phyloP scores from a whole-genome alignment of 345 rosid species.

The Brassica rapa region DNA sequence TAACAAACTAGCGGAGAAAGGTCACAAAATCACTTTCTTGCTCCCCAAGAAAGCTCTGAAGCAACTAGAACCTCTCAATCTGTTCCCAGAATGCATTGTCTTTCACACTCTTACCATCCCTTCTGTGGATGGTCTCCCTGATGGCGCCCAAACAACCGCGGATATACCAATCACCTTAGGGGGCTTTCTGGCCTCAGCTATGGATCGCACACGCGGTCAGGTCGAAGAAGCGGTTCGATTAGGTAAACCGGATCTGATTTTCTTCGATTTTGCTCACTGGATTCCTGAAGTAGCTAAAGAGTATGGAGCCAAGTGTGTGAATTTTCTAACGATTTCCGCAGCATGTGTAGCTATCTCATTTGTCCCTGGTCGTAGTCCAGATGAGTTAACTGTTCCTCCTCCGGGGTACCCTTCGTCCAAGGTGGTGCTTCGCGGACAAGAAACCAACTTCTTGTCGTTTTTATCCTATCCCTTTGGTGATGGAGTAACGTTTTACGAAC shows the following conservation, averaged over 20 bases:
- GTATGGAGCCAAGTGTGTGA: background rate
- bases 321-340: background rate
- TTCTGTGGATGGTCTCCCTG: background rate
- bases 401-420: background rate
- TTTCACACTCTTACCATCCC: background rate
- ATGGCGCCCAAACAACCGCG: background rate
- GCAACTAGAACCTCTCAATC: background rate
- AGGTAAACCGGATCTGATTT: background rate
- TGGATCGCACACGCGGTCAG: background rate
- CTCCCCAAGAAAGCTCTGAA: background rate
- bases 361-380: slow-evolving; percentile 1
- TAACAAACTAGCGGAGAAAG: background rate
- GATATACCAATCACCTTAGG: background rate
- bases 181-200: background rate
- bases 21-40: background rate
- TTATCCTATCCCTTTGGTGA: background rate
- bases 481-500: background rate
- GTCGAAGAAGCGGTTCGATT: background rate
- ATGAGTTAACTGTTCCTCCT: background rate
- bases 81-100: background rate
- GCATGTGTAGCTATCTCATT: background rate
- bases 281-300: background rate
- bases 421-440: background rate
- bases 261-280: background rate
- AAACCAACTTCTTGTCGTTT: background rate